phyloP scores from a whole-genome alignment of 2,329 filamentous ascomycete species.

The Karstenula rhodostoma region DNA sequence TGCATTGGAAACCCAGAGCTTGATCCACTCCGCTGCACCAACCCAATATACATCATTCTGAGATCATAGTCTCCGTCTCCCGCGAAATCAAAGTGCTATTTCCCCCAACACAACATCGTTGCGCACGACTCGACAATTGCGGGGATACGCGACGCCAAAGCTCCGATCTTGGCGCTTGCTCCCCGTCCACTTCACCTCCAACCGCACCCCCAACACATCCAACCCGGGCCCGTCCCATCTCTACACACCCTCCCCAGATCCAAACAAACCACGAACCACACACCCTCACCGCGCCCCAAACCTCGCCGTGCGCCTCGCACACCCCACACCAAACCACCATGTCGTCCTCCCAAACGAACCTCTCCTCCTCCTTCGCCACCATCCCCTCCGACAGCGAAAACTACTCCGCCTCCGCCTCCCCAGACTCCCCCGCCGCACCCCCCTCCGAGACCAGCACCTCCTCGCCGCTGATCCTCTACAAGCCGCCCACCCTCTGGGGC shows the following conservation, averaged over 20 bases:
- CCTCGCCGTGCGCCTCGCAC: not conserved
- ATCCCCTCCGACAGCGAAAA: conserved; percentile 85
- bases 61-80: not conserved
- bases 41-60: too few species aligned
- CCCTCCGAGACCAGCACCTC: conserved; percentile 68
- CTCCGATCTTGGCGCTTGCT: conserved; percentile 20
- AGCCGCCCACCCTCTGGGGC: conserved; percentile 86
- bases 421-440: conserved; percentile 69
- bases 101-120: not conserved
- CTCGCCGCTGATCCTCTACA: conserved; percentile 82
- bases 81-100: not conserved
- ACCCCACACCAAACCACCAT: not conserved
- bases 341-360: conserved; percentile 47
- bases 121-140: not conserved
- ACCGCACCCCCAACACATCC: conserved; percentile 14
- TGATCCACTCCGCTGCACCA: too few species aligned
- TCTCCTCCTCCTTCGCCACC: conserved; percentile 77
- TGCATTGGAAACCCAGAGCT: too few species aligned
- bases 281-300: conserved; percentile 1
- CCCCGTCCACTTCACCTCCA: conserved; percentile 28
- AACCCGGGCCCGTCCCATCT: conserved; percentile 16
- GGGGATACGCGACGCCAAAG: conserved; percentile 10
- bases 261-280: too few species aligned
- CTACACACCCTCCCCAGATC: too few species aligned
- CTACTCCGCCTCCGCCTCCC: conserved; percentile 72